phyloP scores from a whole-genome alignment of 139 green algal species.

The Coccomyxa sp. region DNA sequence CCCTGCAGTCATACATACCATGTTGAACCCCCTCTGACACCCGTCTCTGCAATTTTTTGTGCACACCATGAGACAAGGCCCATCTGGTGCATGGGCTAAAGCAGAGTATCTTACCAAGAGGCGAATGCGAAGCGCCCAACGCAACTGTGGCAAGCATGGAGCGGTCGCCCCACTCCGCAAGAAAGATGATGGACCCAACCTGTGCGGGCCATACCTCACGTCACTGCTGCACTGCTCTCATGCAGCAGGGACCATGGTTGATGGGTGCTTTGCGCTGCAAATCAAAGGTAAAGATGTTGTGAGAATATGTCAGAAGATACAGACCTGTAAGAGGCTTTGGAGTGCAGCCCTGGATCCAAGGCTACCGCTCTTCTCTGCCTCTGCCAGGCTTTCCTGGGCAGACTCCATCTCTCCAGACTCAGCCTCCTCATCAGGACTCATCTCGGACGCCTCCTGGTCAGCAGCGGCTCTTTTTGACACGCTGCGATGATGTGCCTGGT shows the following conservation, averaged over 20 bases:
- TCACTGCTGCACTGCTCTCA: no score
- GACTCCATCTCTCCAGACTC: constrained; percentile 58
- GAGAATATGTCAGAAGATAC: not conserved
- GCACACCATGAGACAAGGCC: not conserved
- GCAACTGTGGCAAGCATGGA: constrained; percentile 98
- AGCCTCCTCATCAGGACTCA: not conserved
- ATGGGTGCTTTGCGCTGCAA: no score
- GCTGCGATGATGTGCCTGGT: no score
- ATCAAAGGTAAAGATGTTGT: not conserved
- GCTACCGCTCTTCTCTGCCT: constrained; percentile 30
- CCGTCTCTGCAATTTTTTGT: no score
- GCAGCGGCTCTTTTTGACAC: no score
- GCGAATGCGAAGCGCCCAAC: constrained; percentile 83
- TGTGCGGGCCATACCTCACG: constrained; percentile 21
- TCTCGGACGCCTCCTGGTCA: constrained; percentile 27
- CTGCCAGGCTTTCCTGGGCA: constrained; percentile 59
- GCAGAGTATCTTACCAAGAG: constrained; percentile 53
- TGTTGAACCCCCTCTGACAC: no score
- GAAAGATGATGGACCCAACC: constrained; percentile 84
- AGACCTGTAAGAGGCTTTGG: constrained; percentile 15
- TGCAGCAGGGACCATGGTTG: no score
- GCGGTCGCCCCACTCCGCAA: constrained; percentile 91
- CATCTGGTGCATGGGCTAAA: no score
- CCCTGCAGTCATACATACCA: constrained; percentile 19
- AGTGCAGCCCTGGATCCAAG: constrained; percentile 10